phyloP scores from a whole-genome alignment of 371 early-diverging fungal species.

The Parasitella parasitica region DNA sequence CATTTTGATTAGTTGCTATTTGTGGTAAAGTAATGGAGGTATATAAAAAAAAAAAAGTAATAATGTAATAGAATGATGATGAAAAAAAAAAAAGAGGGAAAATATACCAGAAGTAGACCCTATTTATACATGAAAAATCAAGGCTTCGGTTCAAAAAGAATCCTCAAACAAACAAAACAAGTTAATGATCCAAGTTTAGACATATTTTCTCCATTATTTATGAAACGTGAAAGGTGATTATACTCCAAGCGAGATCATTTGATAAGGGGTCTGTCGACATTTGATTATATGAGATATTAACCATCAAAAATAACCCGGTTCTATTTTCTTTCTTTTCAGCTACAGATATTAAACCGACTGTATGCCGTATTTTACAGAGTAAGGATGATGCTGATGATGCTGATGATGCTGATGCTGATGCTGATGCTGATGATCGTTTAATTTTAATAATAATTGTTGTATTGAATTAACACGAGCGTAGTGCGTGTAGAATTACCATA shows the following conservation, averaged over 20 bases:
- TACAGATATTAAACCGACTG: not conserved
- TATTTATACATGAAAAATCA: constrained; percentile 5
- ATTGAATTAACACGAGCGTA: not conserved
- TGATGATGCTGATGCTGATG: not conserved
- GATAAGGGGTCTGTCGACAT: constrained; percentile 12
- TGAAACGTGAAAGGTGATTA: too few relatives aligned
- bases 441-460: not conserved
- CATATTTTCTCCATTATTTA: constrained; percentile 9
- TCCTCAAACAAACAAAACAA: not conserved
- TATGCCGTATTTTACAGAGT: not conserved
- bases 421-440: not conserved
- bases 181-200: constrained; percentile 13
- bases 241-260: not conserved
- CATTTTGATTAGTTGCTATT: constrained; percentile 3
- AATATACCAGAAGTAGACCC: not conserved
- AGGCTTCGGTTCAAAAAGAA: not conserved
- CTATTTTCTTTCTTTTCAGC: not conserved
- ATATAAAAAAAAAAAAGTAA: not conserved
- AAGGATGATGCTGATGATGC: not conserved
- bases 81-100: not conserved
- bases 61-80: not conserved
- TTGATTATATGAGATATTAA: not conserved
- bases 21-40: not conserved
- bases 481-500: not conserved
- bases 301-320: not conserved